Evolutionary conservation across 306 rosid species (phyloP), one percentile per base, ranked within the genome.

Genomic region (Cajanus cajan): DNA sequence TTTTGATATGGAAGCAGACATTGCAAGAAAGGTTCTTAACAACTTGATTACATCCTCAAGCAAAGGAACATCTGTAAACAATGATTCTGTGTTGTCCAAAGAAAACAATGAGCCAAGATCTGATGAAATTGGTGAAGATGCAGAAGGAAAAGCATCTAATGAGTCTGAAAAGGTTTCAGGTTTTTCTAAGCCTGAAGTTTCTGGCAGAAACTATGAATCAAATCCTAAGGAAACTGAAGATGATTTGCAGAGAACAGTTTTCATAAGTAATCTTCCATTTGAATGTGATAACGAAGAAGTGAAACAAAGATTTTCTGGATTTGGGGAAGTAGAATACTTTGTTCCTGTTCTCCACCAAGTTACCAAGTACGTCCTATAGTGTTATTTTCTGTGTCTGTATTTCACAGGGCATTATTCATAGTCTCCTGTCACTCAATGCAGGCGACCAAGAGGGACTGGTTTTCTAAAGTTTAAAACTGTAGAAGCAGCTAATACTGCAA

Each of bases 371-470:
- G 94, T 47, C 39, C 28, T 25, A 18, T n/a, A 57, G 45, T 33
- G 58, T 19, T 37, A 52, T 82, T 74, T 77, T 83, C 37, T 73
- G 33, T 5, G 21, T 68, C 34, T 37, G n/a, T 45, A 66, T 74
- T 48, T 44, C n/a, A 68, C 66, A 5, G 9, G 51, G 74, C 67
- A 54, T 78, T 74, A 69, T 80, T 80, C 65, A 84, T 85, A 28
- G 59, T 28, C 59, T 66, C 68, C 36, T 75, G 34, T 69, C 78
- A 37, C 70, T 87, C 79, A 39, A 80, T 86, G 79, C 88, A 95
- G 99, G 87, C 96, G 99, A 71, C 98, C 96, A 21, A 90, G 82
- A 82, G 98, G 99, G 72, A 91, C 98, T 68, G 99, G 96, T 84
- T 95, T 95, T 87, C 98, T 95, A 9, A 93, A 84, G 85, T 95